These are phyloP conservation scores for Parastagonospora avenae DNA, from an alignment of 2,329 filamentous ascomycete genomes.

Conservation along the genomic window DNA sequence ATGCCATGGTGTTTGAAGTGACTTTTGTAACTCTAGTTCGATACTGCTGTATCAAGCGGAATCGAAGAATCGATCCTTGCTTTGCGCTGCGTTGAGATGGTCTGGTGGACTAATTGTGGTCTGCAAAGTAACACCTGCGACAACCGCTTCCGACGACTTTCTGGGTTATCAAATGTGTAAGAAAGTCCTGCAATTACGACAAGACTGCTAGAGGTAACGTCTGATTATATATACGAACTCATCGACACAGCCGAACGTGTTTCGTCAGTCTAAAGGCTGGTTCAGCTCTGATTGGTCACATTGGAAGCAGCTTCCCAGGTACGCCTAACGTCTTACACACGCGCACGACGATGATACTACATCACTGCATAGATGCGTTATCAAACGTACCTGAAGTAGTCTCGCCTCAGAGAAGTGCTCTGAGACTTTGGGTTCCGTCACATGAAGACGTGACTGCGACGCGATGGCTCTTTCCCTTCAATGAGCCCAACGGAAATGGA, in stretches of 20 bases:
- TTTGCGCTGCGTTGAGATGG: neutral
- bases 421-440: conserved; percentile 5
- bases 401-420: too few relatives aligned
- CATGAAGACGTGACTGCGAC: conserved; percentile 20
- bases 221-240: neutral
- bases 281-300: conserved; percentile 27
- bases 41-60: neutral
- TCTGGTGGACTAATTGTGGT: too few relatives aligned
- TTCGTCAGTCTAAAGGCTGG: neutral
- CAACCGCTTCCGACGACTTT: neutral
- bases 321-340: neutral
- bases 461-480: conserved; percentile 18
- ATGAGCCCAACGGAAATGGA: neutral
- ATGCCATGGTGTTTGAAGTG: conserved; percentile 27
- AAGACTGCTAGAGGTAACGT: neutral
- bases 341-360: too few relatives aligned
- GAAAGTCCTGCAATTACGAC: neutral
- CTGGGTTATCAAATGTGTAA: neutral
- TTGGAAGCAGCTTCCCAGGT: conserved; percentile 19
- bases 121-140: too few relatives aligned
- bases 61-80: neutral
- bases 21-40: neutral
- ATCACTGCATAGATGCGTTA: too few relatives aligned
- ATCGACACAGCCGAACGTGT: neutral
- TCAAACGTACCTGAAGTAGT: too few relatives aligned